These are phyloP conservation scores for Solanum appendiculatum DNA, from an alignment of 257 asterid genomes.

Conservation along the genomic window DNA sequence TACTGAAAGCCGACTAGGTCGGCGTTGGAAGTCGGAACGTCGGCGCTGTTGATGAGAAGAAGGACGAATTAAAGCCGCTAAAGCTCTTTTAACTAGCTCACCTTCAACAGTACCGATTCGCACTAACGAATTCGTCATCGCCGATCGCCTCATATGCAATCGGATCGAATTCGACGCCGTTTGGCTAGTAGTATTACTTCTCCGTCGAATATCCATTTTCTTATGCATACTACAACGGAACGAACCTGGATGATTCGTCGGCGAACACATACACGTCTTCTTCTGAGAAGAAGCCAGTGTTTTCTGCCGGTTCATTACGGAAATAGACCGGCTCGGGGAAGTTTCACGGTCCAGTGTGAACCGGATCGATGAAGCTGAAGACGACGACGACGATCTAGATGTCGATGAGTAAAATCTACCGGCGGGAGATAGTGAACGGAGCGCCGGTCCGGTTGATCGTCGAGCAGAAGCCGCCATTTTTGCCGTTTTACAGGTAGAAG, in stretches of 20 bases:
- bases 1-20: conserved; percentile 27
- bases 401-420: neutral
- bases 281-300: neutral
- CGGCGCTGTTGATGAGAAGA: conserved; percentile 44
- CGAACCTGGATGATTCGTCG: conserved; percentile 57
- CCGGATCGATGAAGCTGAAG: neutral
- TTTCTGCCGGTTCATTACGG: conserved; percentile 9
- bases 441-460: neutral
- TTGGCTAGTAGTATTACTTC: neutral
- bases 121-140: conserved; percentile 35
- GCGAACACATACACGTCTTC: conserved; percentile 52
- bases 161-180: conserved; percentile 15
- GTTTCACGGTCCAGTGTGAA: neutral
- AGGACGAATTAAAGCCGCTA: conserved; percentile 43
- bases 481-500: neutral
- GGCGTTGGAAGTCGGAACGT: conserved; percentile 21
- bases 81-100: conserved; percentile 24
- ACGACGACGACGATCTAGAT: neutral
- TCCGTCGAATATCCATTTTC: neutral
- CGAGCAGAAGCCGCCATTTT: conserved; percentile 16
- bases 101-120: conserved; percentile 38
- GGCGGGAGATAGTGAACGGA: neutral
- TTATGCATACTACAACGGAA: conserved; percentile 56
- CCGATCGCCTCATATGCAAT: conserved; percentile 26
- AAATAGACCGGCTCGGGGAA: conserved; percentile 16